Evolutionary conservation across 116 monocot species (phyloP), one percentile per base, ranked within the genome.

Genomic region (Trichopus zeylanicus): DNA sequence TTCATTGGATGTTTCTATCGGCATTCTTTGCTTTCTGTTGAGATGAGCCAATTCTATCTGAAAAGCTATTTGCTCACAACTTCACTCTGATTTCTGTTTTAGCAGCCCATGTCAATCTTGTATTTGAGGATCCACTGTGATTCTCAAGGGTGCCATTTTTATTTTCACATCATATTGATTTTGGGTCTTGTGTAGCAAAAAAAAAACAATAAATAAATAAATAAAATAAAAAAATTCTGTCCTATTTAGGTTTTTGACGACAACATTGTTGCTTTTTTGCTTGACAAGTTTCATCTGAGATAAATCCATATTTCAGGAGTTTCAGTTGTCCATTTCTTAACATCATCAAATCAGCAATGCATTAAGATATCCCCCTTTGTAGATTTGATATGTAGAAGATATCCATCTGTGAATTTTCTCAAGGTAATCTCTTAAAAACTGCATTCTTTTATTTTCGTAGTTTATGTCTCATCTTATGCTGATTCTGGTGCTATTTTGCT

Each of bases 381-480:
- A 19, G 79, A 88, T 47, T 6, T 60, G 0, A 76, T 93, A 6
- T 88, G 93, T 56, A 71, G 53, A 5, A 65, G 73, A 68, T 85
- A 76, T 48, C 88, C 93, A 46, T 93, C 77, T n/a, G 65, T 79
- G 3, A 84, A 80, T 69, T 93, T 93, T 29, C 81, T 84, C 46
- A 93, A 88, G 85, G 93, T 88, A 75, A 68, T 25, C 19, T 53
- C 20, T 0, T 47, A 8, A 25, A 39, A 0, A 27, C 37, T 3
- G 0, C 39, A 26, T 28, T 33, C 78, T 78, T 19, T 5, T 11
- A 27, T 4, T 65, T 26, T 11, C 55, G 30, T n/a, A 38, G 16
- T 2, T 46, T 16, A 12, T 27, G 24, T 34, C 39, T 19, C n/a
- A 11, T 30, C 48, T 7, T 48, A 19, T 6, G 9, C 38, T 6